Base-by-base conservation (phyloP, 2,329 filamentous ascomycete genomes). In the Falciphora oryzae region DNA sequence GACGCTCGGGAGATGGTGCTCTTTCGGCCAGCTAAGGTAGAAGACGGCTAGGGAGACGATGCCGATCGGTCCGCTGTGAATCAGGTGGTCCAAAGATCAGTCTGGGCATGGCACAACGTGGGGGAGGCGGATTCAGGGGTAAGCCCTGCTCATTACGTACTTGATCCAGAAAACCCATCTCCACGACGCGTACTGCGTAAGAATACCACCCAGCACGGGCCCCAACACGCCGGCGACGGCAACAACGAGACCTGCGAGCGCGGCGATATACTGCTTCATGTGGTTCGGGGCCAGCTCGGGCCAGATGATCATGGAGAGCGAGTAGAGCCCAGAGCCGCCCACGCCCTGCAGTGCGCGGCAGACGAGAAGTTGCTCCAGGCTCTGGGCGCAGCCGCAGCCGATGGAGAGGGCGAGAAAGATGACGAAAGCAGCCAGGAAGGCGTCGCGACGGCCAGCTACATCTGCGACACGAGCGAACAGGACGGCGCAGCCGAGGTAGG, bases 151-250 rank as follows among this genome's bases (percentile, higher is more conserved):
- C 2, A 8, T 44, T 4, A 16, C 79, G 61, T 69, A 84, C 82
- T 86, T 87, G 70, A 87, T 82, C 81, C 82, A 86, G 71, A 86
- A 87, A 2, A 85, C 76, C 79, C 82, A 85, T 66, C 80, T 73
- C 83, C 83, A 85, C 13, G 73, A 78, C 1, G 76, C 70, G 63
- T 81, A 83, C 22, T 81, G 71, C 1, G 82, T 83, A 57, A 85
- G 68, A 5, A 83, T 44, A 1, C 82, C 83, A 25, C 83, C 83
- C 22, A 85, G 70, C 1, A 85, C 74, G 0, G 83, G 83, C 0
- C 83, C 83, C 29, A 84, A 70, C 2, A 84, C 79, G 18, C 82
- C 82, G 6, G 81, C 75, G 28, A 77, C 67, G 28, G 80, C 79
- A 59, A 85, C 72, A 2, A 83, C 77, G 25, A 82, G 71, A 0